Base-by-base conservation (phyloP, 1,139 yeast species). In the Taphrina deformans region DNA sequence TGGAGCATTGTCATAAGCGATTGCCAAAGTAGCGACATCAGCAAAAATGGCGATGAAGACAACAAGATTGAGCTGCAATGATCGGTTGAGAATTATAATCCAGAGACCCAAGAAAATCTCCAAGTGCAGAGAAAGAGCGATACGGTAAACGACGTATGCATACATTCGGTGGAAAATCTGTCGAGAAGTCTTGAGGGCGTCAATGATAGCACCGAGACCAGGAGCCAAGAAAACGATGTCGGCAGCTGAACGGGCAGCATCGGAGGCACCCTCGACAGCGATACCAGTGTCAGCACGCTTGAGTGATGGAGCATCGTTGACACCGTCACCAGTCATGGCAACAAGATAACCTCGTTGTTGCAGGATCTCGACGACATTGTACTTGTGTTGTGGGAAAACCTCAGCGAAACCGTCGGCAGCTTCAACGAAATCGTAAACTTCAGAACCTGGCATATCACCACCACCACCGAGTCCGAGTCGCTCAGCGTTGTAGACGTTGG, bases 1-100 rank as follows among this genome's bases (percentile, higher is more conserved):
- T 76, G 98, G 99, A 81, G 99, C 99, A 75, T 93, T 76, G 77
- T 85, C 89, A 78, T 85, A 86, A 73, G 89, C 89, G 79, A 85
- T 85, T 71, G 89, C 89, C 75, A 85, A 80, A 74, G 89, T 85
- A 70, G 89, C 89, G 76, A 85, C 86, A 79, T 85, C 89, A 73
- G 89, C 89, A 78, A 85, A 85, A 74, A 85, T 84, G 71, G 89
- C 89, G 80, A 85, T 83, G 79, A 85, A 85, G 72, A 86, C 89
- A 79, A 85, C 82, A 75, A 85, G 80, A 79, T 85, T 84, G 78
- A 85, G 84, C 78, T 85, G 80, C 75, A 85, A 78, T 67, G 88
- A 84, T 72, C 78, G 79, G 81, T 85, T 83, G 76, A 85, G 81
- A 79, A 85, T 85, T 74, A 87, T 86, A 80, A 86, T 84, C 85